These are phyloP conservation scores for Ramularia endophylla DNA, from an alignment of 2,329 filamentous ascomycete species.

Conservation along the genomic window DNA sequence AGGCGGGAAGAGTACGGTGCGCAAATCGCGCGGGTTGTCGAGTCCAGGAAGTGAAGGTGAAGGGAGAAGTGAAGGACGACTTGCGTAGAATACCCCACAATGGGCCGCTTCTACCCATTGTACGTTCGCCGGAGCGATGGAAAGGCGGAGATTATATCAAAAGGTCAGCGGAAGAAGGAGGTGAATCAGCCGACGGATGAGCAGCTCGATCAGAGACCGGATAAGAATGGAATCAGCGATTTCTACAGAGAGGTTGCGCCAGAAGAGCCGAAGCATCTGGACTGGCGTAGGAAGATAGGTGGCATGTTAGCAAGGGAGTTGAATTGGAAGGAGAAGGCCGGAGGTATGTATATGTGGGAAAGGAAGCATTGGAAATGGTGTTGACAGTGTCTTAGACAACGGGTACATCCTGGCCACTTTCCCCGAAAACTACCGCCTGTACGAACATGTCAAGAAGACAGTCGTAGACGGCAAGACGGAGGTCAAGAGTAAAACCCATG, in stretches of 20 bases:
- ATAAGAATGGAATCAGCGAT: constrained; percentile 49
- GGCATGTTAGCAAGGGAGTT: constrained; percentile 52
- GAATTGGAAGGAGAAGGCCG: constrained; percentile 21
- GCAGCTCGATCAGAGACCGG: constrained; percentile 48
- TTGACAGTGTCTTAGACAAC: constrained; percentile 26
- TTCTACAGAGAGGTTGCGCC: constrained; percentile 48
- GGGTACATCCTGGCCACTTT: constrained; percentile 49
- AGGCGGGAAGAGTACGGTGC: no score
- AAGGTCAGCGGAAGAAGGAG: constrained; percentile 46
- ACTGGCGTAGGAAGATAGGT: constrained; percentile 55
- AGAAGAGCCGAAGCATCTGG: constrained; percentile 49
- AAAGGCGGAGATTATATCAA: constrained; percentile 44
- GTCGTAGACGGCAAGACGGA: constrained; percentile 39
- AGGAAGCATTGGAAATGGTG: constrained; percentile 1
- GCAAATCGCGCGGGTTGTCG: no score
- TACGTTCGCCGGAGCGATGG: constrained; percentile 46
- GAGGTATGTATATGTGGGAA: constrained; percentile 12
- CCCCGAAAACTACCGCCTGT: constrained; percentile 53
- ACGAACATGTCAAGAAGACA: constrained; percentile 51
- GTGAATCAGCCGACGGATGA: constrained; percentile 46
- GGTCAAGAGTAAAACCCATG: constrained; percentile 45
- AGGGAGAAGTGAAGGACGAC: no score
- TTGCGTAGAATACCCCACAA: constrained; percentile 10
- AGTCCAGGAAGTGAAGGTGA: no score
- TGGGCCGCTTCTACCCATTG: constrained; percentile 44